Conservation (phyloP, 306 rosid genomes). For the Vicia sativa region DNA sequence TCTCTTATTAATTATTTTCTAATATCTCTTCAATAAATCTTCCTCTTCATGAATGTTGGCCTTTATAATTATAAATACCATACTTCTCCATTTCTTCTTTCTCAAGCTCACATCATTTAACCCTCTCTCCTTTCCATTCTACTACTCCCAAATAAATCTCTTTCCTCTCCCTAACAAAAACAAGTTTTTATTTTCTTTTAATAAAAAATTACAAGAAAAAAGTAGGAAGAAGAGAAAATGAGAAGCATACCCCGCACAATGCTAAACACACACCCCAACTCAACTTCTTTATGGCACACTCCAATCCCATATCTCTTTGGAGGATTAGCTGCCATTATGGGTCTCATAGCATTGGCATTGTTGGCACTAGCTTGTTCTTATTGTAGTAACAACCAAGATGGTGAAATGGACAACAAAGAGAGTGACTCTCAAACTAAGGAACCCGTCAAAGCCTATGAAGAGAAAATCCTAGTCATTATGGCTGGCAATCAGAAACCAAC, state of each 20-base stretch:
- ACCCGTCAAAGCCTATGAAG: slow-evolving; percentile 44
- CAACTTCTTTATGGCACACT: slow-evolving; percentile 64
- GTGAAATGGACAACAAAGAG: slow-evolving; percentile 48
- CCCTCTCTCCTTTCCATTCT: too few relatives aligned
- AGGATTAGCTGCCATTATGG: slow-evolving; percentile 63
- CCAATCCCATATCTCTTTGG: slow-evolving; percentile 90
- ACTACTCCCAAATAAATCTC: too few relatives aligned
- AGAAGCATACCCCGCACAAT: slow-evolving; percentile 37
- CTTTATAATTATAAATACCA: slow-evolving; percentile 61
- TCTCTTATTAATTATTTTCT: too few relatives aligned
- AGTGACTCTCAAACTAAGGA: slow-evolving; percentile 35
- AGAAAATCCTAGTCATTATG: slow-evolving; percentile 77
- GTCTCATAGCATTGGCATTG: slow-evolving; percentile 62
- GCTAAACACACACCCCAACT: slow-evolving; percentile 2
- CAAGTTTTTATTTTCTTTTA: too few relatives aligned
- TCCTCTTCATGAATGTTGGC: slow-evolving; percentile 7
- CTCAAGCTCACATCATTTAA: slow-evolving; percentile 38
- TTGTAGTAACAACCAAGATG: slow-evolving; percentile 43
- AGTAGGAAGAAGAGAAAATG: slow-evolving; percentile 41
- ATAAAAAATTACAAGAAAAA: not conserved
- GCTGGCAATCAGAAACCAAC: slow-evolving; percentile 77
- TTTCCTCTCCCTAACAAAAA: too few relatives aligned
- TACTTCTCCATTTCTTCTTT: not conserved
- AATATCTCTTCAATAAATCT: too few relatives aligned
- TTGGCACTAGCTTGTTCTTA: slow-evolving; percentile 70